Evolutionary conservation across 306 rosid genomes (phyloP).

Genomic region (Lathyrus aphaca): DNA sequence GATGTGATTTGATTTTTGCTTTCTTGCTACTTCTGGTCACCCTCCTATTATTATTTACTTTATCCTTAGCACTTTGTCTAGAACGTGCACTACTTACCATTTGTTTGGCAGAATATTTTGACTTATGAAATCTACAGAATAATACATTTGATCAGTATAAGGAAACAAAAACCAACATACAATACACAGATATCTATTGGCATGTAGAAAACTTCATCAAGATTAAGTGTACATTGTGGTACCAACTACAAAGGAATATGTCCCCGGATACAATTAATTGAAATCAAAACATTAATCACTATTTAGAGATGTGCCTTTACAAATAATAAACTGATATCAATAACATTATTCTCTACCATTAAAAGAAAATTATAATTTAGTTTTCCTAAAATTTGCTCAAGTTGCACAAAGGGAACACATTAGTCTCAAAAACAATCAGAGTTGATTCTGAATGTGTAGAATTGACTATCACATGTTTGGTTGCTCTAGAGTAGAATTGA

Average conservation of each 20-base stretch:
- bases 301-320: not conserved
- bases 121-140: slow-evolving; percentile 26
- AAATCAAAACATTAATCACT: slow-evolving; percentile 17
- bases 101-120: slow-evolving; percentile 33
- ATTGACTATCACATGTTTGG: no score
- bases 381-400: not conserved
- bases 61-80: slow-evolving; percentile 53
- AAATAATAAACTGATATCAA: slow-evolving; percentile 9
- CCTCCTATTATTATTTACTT: slow-evolving; percentile 43
- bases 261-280: slow-evolving; percentile 20
- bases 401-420: not conserved
- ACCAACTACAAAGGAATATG: slow-evolving; percentile 18
- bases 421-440: not conserved
- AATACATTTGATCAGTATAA: slow-evolving; percentile 30
- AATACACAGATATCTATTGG: not conserved
- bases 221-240: not conserved
- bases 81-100: slow-evolving; percentile 64
- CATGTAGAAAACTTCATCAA: slow-evolving; percentile 15
- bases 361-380: not conserved
- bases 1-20: slow-evolving; percentile 37
- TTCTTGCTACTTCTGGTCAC: slow-evolving; percentile 43
- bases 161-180: slow-evolving; percentile 24
- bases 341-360: slow-evolving; percentile 16
- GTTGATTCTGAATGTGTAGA: no score
- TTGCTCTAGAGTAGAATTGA: no score